Evolutionary conservation across 2,329 filamentous ascomycete genomes (phyloP).

Genomic region (Pseudogymnoascus sp.): DNA sequence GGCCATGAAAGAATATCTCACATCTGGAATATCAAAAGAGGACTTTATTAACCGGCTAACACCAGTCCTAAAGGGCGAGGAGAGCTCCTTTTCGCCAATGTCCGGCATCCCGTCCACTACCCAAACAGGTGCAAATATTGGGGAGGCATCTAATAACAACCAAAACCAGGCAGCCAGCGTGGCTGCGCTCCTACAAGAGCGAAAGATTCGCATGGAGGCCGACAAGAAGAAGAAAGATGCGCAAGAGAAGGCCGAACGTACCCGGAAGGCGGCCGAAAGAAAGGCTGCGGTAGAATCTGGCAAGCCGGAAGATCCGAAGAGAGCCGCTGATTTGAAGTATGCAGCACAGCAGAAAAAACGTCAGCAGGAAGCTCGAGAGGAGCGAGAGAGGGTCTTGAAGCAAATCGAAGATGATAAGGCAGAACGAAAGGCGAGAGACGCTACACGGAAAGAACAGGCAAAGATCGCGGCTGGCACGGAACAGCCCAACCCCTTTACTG

Average conservation of each 20-base stretch:
- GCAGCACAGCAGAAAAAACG: slow-evolving; percentile 50
- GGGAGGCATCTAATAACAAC: slow-evolving; percentile 9
- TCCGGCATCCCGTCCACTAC: neutral
- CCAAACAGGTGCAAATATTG: neutral
- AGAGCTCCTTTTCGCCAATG: neutral
- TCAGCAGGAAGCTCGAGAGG: slow-evolving; percentile 57
- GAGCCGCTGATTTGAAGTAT: slow-evolving; percentile 37
- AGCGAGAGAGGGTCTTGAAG: slow-evolving; percentile 62
- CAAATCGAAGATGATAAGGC: slow-evolving; percentile 71
- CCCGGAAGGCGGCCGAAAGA: slow-evolving; percentile 37
- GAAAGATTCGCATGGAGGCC: slow-evolving; percentile 39
- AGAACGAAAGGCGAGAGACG: slow-evolving; percentile 52
- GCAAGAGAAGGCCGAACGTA: slow-evolving; percentile 30
- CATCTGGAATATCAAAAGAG: slow-evolving; percentile 53
- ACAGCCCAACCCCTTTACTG: slow-evolving; percentile 1
- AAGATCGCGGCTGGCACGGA: slow-evolving; percentile 1
- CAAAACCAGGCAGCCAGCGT: slow-evolving; percentile 13
- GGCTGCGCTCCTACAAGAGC: slow-evolving; percentile 41
- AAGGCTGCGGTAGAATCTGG: slow-evolving; percentile 36
- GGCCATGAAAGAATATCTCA: slow-evolving; percentile 68
- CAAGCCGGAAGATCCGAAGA: slow-evolving; percentile 32
- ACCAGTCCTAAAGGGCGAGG: slow-evolving; percentile 29
- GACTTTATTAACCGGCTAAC: slow-evolving; percentile 55
- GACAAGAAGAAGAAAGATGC: slow-evolving; percentile 39
- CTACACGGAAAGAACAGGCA: slow-evolving; percentile 39